Conservation (phyloP, 2,329 filamentous ascomycete genomes). For the Fusarium concolor region DNA sequence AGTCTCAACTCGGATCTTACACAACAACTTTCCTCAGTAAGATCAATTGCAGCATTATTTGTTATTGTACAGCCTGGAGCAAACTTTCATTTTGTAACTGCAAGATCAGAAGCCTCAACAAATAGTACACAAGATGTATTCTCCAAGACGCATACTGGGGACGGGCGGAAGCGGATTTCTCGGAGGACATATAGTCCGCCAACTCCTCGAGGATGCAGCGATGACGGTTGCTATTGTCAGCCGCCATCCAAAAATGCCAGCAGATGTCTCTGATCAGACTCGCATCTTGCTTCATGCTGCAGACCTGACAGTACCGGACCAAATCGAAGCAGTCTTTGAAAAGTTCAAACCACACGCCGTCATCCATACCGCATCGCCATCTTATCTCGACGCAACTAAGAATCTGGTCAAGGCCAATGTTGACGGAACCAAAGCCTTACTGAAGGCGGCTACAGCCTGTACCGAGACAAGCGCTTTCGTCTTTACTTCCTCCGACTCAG, state of each 20-base stretch:
- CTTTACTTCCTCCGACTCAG: neutral
- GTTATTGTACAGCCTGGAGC: no score
- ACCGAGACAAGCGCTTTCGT: neutral
- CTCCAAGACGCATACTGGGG: neutral
- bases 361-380: neutral
- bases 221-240: neutral
- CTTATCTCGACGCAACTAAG: neutral
- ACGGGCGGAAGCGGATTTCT: constrained; percentile 7
- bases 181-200: constrained; percentile 2
- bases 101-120: no score
- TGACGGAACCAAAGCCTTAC: neutral
- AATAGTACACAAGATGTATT: neutral
- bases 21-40: neutral
- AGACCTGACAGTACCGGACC: neutral
- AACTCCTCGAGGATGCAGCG: neutral
- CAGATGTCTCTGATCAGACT: neutral
- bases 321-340: neutral
- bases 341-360: neutral
- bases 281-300: neutral
- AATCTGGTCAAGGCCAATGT: neutral
- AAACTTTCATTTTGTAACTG: no score
- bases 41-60: no score
- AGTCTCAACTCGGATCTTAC: neutral
- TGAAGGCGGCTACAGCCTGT: neutral
- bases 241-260: neutral